Evolutionary conservation across 768 basidiomycete genomes (phyloP), one percentile per base, ranked within the genome.

Genomic region (Candolleomyces eurysporus): DNA sequence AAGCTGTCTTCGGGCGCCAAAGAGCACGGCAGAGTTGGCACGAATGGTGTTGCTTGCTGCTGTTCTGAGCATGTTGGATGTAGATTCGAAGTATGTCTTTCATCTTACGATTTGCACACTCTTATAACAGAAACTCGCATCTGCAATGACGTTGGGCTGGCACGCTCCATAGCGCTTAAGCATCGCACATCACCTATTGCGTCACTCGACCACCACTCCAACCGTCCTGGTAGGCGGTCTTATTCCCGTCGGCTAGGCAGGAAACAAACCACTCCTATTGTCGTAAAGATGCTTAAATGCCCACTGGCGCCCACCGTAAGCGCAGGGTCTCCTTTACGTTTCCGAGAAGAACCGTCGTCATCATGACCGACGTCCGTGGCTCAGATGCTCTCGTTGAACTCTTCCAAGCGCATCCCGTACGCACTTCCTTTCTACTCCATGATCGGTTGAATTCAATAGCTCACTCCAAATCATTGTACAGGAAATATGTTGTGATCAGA

Each of bases 1-100:
- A 61, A 82, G 65, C 2, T 63, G 42, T 17, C 78, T 73, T 16
- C 64, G 54, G 36, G 62, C 58, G 16, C 62, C 55, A 49, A 39
- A 48, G 5, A 58, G 19, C 42, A 49, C 43, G 31, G 58, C 36
- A 30, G 48, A 48, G 57, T 50, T 63, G 45, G 59, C 42, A 4
- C 48, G 32, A 14, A 42, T 14, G 55, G 56, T 48, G 58, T 16
- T 11, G 63, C 56, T 32, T 21, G 60, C 43, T 19, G 62, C 50
- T 36, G 63, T 61, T 62, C 59, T 67, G 65, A 68, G 67, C 66
- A 68, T 67, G 42, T 64, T 46, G 57, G 22, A 21, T 21, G 10
- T 53, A 30, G 36, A 30, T 39, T 61, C n/a, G 48, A 30, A 11
- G 49, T 19, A 0, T 50, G 11, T 30, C 14, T 51, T 42, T n/a